Evolutionary conservation across 495 filamentous ascomycete species (phyloP), one percentile per base, ranked within the genome.

Genomic region (Viridothelium virens): DNA sequence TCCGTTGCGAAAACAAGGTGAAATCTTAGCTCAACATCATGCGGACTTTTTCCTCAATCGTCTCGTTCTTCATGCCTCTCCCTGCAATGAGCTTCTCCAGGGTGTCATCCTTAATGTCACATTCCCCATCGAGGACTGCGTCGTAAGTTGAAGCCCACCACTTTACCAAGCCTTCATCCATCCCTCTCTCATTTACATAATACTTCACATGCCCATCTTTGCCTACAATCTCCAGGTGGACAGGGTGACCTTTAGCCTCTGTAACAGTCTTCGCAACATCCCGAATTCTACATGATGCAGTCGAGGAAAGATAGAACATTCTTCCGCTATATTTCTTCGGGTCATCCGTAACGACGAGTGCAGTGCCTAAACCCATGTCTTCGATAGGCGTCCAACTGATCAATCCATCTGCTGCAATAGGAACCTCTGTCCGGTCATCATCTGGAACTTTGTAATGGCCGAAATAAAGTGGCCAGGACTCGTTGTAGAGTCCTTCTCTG

Each of bases 391-490:
- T 80, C 79, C 79, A 83, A 47, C 67, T 73, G 2, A 79, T 65
- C 65, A 68, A 72, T 10, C 79, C 76, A 64, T 82, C 79, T 11
- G 77, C 79, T 1, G 72, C 75, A 0, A 81, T 65, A 7, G 68
- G 48, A 11, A 81, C 72, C 63, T 75, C 78, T 31, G n/a, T 68
- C 64, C 65, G 50, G 4, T 74, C 71, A 39, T 74, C 63, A 36
- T 69, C 65, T 16, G 66, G 44, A 0, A 77, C 71, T 56, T 83
- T 77, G 68, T 85, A 86, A 74, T 86, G 87, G 0, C 83, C 82
- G 1, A 86, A 84, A 72, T 91, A 90, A 67, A 90, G 79, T 12
- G 86, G 86, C 78, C 83, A 89, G 4, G 82, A 86, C 75, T 89
- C 86, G 9, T 81, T 80, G 69, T 90, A 90, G 38, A 90, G 66